Base-by-base conservation (phyloP, 371 early-diverging fungal genomes). In the Actinomucor elegans region DNA sequence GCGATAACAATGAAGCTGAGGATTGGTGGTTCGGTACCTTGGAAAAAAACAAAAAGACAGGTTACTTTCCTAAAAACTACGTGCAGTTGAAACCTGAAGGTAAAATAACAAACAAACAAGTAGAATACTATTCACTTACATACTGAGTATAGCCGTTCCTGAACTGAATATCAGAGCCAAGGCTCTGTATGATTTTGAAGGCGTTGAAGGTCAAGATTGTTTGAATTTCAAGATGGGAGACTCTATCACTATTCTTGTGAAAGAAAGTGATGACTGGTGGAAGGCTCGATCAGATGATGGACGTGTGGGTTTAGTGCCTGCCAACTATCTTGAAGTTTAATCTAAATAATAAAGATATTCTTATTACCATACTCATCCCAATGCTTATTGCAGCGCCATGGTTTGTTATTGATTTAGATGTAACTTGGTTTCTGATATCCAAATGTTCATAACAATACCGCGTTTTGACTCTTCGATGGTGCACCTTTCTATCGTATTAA, bases 191-290 rank as follows among this genome's bases (percentile, higher is more conserved):
- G 71, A 71, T 43, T 74, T 57, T 55, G 69, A 68, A 21, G 71
- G 71, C 4, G 66, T 69, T 17, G 57, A 47, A 35, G 66, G 53
- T 32, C 68, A 71, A 42, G 71, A 61, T 5, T 68, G 68, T 31
- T 53, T 74, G 21, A 54, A 51, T 31, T 58, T 74, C 32, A 50
- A 63, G 15, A 61, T 63, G 5, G 75, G 69, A 6, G 61, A 56
- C 1, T 43, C 47, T 4, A 17, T 74, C 15, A 64, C 56, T 15
- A 48, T 74, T 31, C 24, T 89, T 44, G 86, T 87, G 26, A 83
- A 81, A 64, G 79, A 79, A 65, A 89, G 89, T 75, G 81, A 82
- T 33, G 91, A 89, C 41, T 92, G 92, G 92, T 86, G 85, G 80
- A 80, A 80, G 48, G 91, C 85, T 20, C 81, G 86, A 56, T 52